Conservation (phyloP, 208 protist genomes). For the Vickermania spadyakhi region DNA sequence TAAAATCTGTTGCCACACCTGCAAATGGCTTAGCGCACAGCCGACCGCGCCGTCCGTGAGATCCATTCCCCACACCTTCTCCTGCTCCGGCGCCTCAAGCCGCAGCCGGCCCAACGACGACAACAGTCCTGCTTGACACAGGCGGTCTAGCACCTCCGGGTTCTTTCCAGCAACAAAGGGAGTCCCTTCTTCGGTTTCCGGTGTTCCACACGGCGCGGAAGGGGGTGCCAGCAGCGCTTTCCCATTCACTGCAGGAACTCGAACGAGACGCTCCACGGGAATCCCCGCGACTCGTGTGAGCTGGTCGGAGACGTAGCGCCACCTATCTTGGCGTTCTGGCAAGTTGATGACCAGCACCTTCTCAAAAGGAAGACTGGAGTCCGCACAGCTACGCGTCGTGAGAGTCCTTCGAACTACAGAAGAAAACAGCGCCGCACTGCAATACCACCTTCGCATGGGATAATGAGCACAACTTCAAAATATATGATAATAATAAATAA, state of each 20-base stretch:
- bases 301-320: slow-evolving; percentile 26
- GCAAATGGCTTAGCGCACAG: slow-evolving; percentile 70
- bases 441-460: too few relatives aligned
- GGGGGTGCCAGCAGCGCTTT: background rate
- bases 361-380: slow-evolving; percentile 7
- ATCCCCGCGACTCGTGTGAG: slow-evolving; percentile 20
- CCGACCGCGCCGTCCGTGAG: slow-evolving; percentile 62
- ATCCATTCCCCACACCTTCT: slow-evolving; percentile 83
- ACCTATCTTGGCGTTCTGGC: slow-evolving; percentile 51
- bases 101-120: slow-evolving; percentile 46
- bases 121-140: slow-evolving; percentile 33
- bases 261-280: slow-evolving; percentile 14
- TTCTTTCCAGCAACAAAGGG: background rate
- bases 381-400: slow-evolving; percentile 26
- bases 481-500: too few relatives aligned
- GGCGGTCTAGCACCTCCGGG: slow-evolving; percentile 3
- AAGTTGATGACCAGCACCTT: slow-evolving; percentile 69
- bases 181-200: background rate
- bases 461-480: too few relatives aligned
- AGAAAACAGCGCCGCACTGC: too few relatives aligned
- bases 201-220: background rate
- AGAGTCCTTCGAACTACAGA: too few relatives aligned
- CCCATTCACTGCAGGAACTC: slow-evolving; percentile 58
- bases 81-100: slow-evolving; percentile 17
- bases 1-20: slow-evolving; percentile 52